Conservation (phyloP, 225 moss, liverwort and hornwort genomes). For the Polytrichum formosum region DNA sequence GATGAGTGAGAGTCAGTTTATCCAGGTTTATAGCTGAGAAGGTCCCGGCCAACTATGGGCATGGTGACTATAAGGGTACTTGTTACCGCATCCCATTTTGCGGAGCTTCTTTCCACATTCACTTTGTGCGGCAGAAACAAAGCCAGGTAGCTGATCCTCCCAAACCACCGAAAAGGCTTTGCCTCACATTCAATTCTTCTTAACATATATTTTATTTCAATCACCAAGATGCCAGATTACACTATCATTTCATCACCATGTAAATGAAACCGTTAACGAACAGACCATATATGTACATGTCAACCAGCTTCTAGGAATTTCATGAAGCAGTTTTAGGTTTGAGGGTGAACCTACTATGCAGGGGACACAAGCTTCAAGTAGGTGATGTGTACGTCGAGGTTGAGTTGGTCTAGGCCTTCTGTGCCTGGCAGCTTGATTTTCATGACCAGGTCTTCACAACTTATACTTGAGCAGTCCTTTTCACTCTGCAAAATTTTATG, state of each 20-base stretch:
- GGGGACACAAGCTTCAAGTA: constrained; percentile 49
- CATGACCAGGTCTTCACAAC: constrained; percentile 64
- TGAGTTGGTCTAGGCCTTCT: constrained; percentile 31
- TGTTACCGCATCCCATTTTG: constrained; percentile 55
- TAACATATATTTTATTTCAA: no score
- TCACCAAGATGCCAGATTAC: no score
- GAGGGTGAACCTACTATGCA: constrained; percentile 34
- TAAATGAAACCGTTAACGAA: no score
- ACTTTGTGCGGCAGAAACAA: constrained; percentile 63
- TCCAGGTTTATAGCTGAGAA: constrained; percentile 4
- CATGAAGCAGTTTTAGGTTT: neutral
- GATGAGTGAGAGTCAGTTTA: no score
- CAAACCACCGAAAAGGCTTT: neutral
- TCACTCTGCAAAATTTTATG: constrained; percentile 33
- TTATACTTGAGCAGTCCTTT: constrained; percentile 50
- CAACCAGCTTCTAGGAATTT: no score
- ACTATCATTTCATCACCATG: no score
- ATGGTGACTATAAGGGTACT: constrained; percentile 42
- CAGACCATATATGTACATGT: no score
- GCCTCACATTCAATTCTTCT: no score
- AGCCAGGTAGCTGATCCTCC: constrained; percentile 44
- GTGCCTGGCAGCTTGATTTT: constrained; percentile 49
- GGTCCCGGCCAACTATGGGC: constrained; percentile 46
- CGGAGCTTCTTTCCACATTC: constrained; percentile 45
- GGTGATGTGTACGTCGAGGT: constrained; percentile 53